phyloP scores from a whole-genome alignment of 129 eudicot species.

The Dittrichia graveolens region DNA sequence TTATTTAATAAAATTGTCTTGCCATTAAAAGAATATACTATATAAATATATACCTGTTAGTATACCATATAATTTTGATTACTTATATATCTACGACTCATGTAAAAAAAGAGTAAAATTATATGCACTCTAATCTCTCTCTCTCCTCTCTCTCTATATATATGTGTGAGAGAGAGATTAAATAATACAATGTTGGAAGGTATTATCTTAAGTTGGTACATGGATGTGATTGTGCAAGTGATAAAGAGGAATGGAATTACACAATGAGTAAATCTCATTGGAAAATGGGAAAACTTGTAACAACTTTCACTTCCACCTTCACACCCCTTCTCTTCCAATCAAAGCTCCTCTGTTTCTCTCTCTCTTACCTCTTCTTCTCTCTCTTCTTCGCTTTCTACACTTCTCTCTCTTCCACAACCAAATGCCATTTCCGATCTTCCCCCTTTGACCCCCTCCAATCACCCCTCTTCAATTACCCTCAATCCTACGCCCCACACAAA shows the following conservation, averaged over 20 bases:
- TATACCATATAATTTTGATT: too few relatives aligned
- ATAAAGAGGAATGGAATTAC: not conserved
- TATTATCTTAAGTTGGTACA: too few relatives aligned
- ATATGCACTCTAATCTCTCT: too few relatives aligned
- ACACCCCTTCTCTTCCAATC: constrained; percentile 74
- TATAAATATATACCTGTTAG: too few relatives aligned
- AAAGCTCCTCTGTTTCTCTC: constrained; percentile 73
- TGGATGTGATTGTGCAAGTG: not conserved
- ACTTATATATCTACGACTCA: too few relatives aligned
- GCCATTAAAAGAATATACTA: too few relatives aligned
- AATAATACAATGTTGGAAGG: too few relatives aligned
- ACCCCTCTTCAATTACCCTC: constrained; percentile 71
- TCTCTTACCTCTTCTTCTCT: constrained; percentile 57
- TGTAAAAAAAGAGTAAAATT: too few relatives aligned
- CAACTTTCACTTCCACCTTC: constrained; percentile 18
- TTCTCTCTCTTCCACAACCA: constrained; percentile 64
- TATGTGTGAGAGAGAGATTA: too few relatives aligned
- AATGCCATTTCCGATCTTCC: constrained; percentile 68
- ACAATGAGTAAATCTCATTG: constrained; percentile 16
- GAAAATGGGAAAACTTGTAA: constrained; percentile 37
- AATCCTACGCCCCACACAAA: constrained; percentile 74
- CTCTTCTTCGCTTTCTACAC: constrained; percentile 48
- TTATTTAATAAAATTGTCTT: too few relatives aligned
- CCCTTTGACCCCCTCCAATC: constrained; percentile 68
- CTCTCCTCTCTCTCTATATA: too few relatives aligned